These are phyloP conservation scores for Brachypodium distachyon DNA, from an alignment of 202 grass and related monocot species.

Conservation along the genomic window DNA sequence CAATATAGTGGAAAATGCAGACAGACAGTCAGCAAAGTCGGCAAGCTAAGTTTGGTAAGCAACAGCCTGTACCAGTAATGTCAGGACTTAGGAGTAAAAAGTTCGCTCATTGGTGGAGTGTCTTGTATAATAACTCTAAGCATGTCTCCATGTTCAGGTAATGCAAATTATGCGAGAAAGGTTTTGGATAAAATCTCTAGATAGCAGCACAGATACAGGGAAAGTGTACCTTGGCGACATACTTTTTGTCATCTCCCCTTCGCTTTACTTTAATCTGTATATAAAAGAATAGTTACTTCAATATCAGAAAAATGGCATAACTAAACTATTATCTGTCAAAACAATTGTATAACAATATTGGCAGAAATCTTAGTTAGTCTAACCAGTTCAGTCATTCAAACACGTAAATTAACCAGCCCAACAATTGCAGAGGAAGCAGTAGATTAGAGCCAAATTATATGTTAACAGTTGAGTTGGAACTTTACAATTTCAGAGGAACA, in stretches of 20 bases:
- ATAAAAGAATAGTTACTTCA: neutral
- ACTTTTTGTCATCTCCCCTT: conserved; percentile 97
- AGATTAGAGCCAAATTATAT: neutral
- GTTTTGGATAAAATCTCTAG: neutral
- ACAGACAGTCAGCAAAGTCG: neutral
- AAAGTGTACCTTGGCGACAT: conserved; percentile 87
- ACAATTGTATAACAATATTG: neutral
- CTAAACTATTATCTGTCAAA: conserved; percentile 4
- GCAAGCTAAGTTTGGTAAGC: neutral
- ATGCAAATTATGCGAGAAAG: neutral
- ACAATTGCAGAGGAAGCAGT: neutral
- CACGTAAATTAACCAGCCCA: neutral
- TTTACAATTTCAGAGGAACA: neutral
- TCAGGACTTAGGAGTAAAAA: neutral
- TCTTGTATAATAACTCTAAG: neutral
- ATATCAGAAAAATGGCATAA: neutral
- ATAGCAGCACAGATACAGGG: conserved; percentile 7
- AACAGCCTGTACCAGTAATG: neutral
- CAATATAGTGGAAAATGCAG: neutral
- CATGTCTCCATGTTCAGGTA: neutral
- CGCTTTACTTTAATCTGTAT: conserved; percentile 87
- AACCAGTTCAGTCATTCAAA: neutral
- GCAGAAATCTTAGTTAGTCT: neutral
- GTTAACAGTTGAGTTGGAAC: neutral
- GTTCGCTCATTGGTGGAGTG: neutral